Conservation (phyloP, 1,284 basidiomycete species). For the Cryptococcus sp. region DNA sequence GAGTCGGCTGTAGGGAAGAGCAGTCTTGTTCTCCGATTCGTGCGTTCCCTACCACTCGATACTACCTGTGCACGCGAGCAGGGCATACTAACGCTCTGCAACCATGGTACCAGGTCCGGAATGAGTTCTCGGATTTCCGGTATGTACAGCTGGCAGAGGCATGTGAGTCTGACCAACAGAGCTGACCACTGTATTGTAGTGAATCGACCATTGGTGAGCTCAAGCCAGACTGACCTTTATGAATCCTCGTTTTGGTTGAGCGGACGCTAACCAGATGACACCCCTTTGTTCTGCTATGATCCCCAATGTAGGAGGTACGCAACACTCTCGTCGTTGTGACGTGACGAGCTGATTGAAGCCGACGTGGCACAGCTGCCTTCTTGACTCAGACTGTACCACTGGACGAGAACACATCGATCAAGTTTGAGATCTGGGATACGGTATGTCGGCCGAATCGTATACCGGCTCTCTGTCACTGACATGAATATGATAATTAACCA, state of each 20-base stretch:
- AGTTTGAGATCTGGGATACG: constrained; percentile 94
- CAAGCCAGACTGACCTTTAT: neutral
- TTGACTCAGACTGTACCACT: constrained; percentile 91
- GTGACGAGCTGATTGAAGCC: constrained; percentile 20
- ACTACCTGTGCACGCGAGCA: neutral
- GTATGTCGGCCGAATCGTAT: constrained; percentile 14
- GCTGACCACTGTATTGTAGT: constrained; percentile 21
- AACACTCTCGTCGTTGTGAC: neutral
- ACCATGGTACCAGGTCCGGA: constrained; percentile 56
- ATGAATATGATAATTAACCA: constrained; percentile 8
- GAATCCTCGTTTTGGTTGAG: neutral
- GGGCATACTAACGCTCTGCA: neutral
- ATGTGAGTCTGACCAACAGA: neutral
- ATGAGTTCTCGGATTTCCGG: constrained; percentile 97
- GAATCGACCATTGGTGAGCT: constrained; percentile 52
- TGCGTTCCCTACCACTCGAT: constrained; percentile 55
- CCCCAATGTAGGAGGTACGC: constrained; percentile 26
- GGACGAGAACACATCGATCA: constrained; percentile 85
- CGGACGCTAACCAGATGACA: neutral
- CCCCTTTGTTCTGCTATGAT: constrained; percentile 18
- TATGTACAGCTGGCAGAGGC: constrained; percentile 54
- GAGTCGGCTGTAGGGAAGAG: constrained; percentile 98
- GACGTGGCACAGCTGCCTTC: constrained; percentile 73
- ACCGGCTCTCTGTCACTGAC: neutral
- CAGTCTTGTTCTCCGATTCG: constrained; percentile 90